Conservation (phyloP, 805 yeast genomes). For the Nakazawaea laoshanensis region DNA sequence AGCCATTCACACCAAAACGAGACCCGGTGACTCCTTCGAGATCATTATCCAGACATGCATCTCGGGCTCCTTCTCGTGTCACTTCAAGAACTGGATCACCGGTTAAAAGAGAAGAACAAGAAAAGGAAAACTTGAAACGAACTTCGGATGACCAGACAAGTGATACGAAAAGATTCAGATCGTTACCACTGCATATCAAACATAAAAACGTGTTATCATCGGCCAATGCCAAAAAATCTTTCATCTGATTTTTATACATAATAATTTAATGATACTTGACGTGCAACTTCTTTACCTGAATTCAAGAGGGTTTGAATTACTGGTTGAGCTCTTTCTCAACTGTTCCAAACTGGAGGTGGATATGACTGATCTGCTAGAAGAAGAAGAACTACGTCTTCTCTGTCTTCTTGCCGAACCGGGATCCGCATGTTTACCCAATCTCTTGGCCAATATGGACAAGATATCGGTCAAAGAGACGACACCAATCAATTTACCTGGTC, state of each 20-base stretch:
- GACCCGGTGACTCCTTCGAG: background rate
- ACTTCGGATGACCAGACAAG: background rate
- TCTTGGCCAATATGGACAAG: constrained; percentile 69
- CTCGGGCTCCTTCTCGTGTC: constrained; percentile 3
- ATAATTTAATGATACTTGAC: too few relatives aligned
- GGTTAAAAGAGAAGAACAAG: background rate
- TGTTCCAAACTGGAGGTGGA: constrained; percentile 29
- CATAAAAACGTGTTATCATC: too few relatives aligned
- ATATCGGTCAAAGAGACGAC: constrained; percentile 91
- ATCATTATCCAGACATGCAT: constrained; percentile 1
- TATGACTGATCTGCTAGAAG: constrained; percentile 25
- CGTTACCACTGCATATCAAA: too few relatives aligned
- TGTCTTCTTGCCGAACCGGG: constrained; percentile 86
- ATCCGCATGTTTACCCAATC: constrained; percentile 65
- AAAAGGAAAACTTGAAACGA: background rate
- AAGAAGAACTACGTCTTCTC: constrained; percentile 56
- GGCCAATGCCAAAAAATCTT: too few relatives aligned
- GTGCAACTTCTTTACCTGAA: constrained; percentile 7
- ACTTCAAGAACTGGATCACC: constrained; percentile 4
- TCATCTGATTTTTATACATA: too few relatives aligned
- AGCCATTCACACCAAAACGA: constrained; percentile 2
- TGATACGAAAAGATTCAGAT: too few relatives aligned
- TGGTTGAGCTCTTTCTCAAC: constrained; percentile 33
- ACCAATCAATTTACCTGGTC: constrained; percentile 80
- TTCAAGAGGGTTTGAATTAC: constrained; percentile 11